phyloP scores from a whole-genome alignment of 257 asterid species.

The Solanum ossicruentum region DNA sequence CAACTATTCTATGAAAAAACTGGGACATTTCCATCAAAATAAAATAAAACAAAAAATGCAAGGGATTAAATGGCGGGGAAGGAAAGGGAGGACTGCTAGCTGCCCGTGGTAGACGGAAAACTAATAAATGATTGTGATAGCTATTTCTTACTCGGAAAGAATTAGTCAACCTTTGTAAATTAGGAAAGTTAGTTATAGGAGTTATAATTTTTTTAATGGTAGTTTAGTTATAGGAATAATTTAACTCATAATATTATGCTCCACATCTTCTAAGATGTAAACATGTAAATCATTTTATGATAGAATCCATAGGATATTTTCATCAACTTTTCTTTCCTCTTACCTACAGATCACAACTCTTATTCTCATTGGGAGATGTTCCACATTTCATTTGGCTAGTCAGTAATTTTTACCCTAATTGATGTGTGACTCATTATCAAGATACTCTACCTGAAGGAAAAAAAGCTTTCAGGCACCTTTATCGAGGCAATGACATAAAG shows the following conservation, averaged over 20 bases:
- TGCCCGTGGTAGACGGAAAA: not conserved
- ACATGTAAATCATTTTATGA: not conserved
- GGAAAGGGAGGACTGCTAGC: not conserved
- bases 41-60: not conserved
- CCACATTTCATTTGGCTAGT: not conserved
- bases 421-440: not conserved
- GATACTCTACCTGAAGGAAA: not conserved
- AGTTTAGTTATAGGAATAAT: not conserved
- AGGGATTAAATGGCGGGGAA: not conserved
- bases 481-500: not conserved
- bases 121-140: not conserved
- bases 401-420: not conserved
- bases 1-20: not conserved
- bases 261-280: not conserved
- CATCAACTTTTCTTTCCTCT: not conserved
- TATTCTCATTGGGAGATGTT: not conserved
- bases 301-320: not conserved
- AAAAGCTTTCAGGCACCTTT: not conserved
- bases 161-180: not conserved
- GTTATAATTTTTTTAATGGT: no score
- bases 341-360: not conserved
- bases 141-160: not conserved
- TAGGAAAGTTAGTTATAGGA: not conserved
- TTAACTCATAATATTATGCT: not conserved
- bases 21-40: not conserved